A percentile compares a stretch with the other conserved stretches of the same genome.
Evolutionary conservation across 2,329 filamentous ascomycete genomes (phyloP).

Genomic region (Neonectria ditissima): DNA sequence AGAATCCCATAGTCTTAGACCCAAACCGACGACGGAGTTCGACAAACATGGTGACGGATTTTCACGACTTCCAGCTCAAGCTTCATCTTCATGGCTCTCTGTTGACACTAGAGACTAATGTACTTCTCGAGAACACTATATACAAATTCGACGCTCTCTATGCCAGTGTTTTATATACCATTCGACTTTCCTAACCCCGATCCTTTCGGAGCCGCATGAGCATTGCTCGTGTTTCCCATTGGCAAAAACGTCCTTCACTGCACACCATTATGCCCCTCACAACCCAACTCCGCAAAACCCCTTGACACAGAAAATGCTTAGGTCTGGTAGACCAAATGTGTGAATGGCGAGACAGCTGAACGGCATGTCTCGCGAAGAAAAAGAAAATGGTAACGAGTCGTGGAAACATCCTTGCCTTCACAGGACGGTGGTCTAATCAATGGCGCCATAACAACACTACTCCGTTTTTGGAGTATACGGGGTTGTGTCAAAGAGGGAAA

Average conservation of each 20-base stretch:
- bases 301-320: constrained; percentile 7
- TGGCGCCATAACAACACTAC: constrained; percentile 39
- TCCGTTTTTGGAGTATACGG: constrained; percentile 28
- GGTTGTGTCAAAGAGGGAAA: constrained; percentile 32
- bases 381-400: constrained; percentile 36
- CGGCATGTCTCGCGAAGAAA: constrained; percentile 26
- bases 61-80: no score
- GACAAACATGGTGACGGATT: neutral
- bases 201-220: constrained; percentile 27
- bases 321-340: constrained; percentile 17
- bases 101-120: constrained; percentile 35
- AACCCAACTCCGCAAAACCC: constrained; percentile 38
- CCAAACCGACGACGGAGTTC: neutral
- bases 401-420: constrained; percentile 38
- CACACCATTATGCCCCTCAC: constrained; percentile 28
- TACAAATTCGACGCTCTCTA: constrained; percentile 33
- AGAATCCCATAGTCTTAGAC: neutral
- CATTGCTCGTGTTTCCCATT: constrained; percentile 41
- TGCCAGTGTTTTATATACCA: constrained; percentile 37
- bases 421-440: constrained; percentile 39
- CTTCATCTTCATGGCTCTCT: constrained; percentile 22
- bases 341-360: constrained; percentile 26
- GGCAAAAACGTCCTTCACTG: constrained; percentile 30
- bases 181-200: constrained; percentile 23
- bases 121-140: constrained; percentile 35